Evolutionary conservation across 441 rosid genomes (phyloP), one percentile per base, ranked within the genome.

Genomic region (Erodium chrysanthum): DNA sequence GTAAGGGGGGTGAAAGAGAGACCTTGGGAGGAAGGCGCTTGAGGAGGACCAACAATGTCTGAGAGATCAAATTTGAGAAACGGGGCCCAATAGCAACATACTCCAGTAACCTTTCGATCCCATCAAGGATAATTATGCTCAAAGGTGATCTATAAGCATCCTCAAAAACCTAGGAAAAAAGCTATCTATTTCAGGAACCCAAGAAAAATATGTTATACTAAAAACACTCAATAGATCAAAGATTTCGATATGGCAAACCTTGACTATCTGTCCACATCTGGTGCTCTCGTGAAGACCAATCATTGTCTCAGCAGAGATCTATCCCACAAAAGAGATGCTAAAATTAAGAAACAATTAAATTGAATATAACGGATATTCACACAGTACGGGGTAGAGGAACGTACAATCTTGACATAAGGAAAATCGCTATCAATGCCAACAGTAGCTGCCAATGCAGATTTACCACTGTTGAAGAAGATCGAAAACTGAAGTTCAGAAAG

Each of bases 81-180:
- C 96, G 92, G 75, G 98, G 98, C 1, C 98, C 98, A 35, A 94
- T 91, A 50, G 98, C 83, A 21, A 86, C 85, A 69, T 91, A 94
- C 84, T 94, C 98, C 80, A 94, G 74, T 71, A 94, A 82, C 82
- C 99, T 91, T 82, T 94, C 99, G 60, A 94, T 81, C 82, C 88
- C 99, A 50, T 94, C 97, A 68, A 94, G 99, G 76, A 94, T 74
- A 74, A 94, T 88, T 71, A 94, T 85, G 81, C 99, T 94, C 81
- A 89, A 78, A 5, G 97, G 99, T 60, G 97, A 94, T 81, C 85
- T 94, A 80, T 91, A 94, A 7, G 99, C 99, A 77, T 94, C 99
- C 82, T 94, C 99, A 65, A 94, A 94, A 25, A 91, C 96, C 98
- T 93, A 71, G 48, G 62, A 73, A 67, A 23, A 22, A 18, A 27